Percentiles rank a stretch among this genome's conserved stretches.
Evolutionary conservation across 352 stramenopile genomes (phyloP).

Genomic region (Sclerospora graminicola): DNA sequence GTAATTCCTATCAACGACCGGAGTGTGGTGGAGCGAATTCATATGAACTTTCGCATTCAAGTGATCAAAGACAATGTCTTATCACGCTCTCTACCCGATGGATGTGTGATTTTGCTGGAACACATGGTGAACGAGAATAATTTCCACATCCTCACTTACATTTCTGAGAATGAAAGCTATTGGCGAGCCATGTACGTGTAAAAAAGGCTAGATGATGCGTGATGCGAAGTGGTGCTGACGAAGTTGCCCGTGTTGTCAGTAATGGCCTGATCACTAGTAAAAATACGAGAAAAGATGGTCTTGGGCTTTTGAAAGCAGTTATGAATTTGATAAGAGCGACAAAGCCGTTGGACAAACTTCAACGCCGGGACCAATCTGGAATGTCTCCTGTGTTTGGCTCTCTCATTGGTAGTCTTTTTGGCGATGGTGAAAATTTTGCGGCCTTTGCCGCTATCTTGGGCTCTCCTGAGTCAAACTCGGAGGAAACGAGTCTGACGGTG

Average conservation of each 20-base stretch:
- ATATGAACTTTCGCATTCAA: constrained; percentile 83
- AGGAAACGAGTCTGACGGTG: constrained; percentile 40
- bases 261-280: constrained; percentile 35
- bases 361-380: constrained; percentile 47
- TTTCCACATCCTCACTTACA: constrained; percentile 73
- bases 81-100: constrained; percentile 62
- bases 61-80: constrained; percentile 84
- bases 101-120: constrained; percentile 66
- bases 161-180: constrained; percentile 64
- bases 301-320: constrained; percentile 62
- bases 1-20: constrained; percentile 62
- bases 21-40: constrained; percentile 50
- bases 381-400: constrained; percentile 44
- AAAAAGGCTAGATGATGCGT: background rate
- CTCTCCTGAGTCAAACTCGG: constrained; percentile 26
- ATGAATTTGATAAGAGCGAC: constrained; percentile 57
- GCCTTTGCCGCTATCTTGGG: constrained; percentile 42
- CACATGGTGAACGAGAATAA: constrained; percentile 84
- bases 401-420: constrained; percentile 58
- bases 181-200: constrained; percentile 47
- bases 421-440: constrained; percentile 49
- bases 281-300: constrained; percentile 33
- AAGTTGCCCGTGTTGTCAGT: constrained; percentile 10
- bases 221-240: constrained; percentile 3
- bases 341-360: constrained; percentile 47